phyloP scores from a whole-genome alignment of 83 land plant genomes.

The Picea abies region DNA sequence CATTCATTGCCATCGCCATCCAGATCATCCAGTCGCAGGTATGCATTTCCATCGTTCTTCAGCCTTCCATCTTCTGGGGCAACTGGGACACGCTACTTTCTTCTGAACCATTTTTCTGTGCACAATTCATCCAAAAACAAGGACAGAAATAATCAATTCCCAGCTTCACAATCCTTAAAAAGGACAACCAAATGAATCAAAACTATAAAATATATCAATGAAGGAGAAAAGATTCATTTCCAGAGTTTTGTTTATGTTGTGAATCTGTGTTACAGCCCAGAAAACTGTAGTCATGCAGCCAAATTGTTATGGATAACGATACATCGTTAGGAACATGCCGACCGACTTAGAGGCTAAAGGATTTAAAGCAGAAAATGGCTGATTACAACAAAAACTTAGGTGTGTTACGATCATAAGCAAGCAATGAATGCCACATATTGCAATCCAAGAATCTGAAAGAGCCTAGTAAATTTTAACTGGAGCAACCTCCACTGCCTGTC shows the following conservation, averaged over 20 bases:
- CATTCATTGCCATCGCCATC: too few relatives aligned
- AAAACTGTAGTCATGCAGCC: neutral
- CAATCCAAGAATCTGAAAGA: too few relatives aligned
- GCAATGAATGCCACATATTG: too few relatives aligned
- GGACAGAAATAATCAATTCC: neutral
- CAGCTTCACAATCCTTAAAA: neutral
- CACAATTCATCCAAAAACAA: neutral
- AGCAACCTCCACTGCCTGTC: too few relatives aligned
- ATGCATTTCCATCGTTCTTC: conserved; percentile 40
- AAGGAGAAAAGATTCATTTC: neutral
- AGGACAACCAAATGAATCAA: neutral
- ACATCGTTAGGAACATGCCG: too few relatives aligned
- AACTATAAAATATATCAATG: neutral
- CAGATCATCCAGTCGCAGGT: too few relatives aligned
- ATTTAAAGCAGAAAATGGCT: too few relatives aligned
- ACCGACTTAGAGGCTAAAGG: too few relatives aligned
- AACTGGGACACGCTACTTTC: conserved; percentile 37
- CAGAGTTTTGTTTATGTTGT: neutral
- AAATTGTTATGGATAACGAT: too few relatives aligned
- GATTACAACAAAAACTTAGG: too few relatives aligned
- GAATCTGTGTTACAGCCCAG: neutral
- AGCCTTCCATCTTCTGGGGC: conserved; percentile 18
- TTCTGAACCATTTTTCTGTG: conserved; percentile 43
- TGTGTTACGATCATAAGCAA: too few relatives aligned
- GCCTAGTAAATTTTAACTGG: too few relatives aligned